Percentiles rank a stretch among this genome's conserved stretches.
Conservation (phyloP, 2,329 filamentous ascomycete species). For the Aureobasidium pullulans region DNA sequence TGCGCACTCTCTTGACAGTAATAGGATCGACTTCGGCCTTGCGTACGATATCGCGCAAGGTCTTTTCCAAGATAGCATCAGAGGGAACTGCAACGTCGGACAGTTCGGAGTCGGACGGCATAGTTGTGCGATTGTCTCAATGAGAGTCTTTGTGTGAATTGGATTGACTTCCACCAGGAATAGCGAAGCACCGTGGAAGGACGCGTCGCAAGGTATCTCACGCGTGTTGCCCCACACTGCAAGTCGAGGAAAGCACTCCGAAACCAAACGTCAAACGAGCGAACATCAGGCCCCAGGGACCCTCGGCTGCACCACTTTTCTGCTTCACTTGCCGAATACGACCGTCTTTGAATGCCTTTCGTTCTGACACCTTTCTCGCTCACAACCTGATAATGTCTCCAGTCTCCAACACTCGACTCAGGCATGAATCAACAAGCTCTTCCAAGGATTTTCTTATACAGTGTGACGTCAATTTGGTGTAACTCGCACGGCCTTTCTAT, state of each 20-base stretch:
- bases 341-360: no score
- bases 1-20: slow-evolving; percentile 51
- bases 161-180: not conserved
- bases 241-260: not conserved
- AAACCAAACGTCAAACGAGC: not conserved
- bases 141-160: not conserved
- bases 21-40: slow-evolving; percentile 42
- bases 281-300: no score
- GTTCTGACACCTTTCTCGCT: no score
- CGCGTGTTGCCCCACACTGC: slow-evolving; percentile 4
- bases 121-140: not conserved
- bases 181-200: not conserved
- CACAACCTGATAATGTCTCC: not conserved
- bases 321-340: no score
- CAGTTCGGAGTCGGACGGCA: slow-evolving; percentile 5
- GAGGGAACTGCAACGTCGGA: slow-evolving; percentile 22
- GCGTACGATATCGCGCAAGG: slow-evolving; percentile 36
- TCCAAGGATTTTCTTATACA: not conserved
- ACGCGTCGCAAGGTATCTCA: slow-evolving; percentile 2
- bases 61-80: slow-evolving; percentile 31
- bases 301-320: no score
- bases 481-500: not conserved
- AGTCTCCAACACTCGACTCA: not conserved
- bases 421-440: not conserved
- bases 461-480: not conserved